Evolutionary conservation across 495 filamentous ascomycete species (phyloP), one percentile per base, ranked within the genome.

Genomic region (Podospora didyma): DNA sequence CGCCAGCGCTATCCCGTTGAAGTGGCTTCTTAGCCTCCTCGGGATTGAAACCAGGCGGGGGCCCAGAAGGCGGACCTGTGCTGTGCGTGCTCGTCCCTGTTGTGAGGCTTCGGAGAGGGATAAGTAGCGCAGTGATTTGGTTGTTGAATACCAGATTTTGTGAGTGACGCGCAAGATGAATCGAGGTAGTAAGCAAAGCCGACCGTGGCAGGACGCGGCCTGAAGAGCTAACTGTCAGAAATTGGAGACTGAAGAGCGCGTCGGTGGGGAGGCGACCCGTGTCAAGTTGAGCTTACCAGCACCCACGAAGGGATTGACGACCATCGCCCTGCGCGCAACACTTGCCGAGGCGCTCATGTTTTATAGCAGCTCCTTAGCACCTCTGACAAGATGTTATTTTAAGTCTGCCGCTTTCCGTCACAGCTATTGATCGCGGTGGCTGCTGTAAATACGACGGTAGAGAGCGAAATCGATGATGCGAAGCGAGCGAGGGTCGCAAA

Each of bases 41-140:
- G 16, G 90, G 76, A 68, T 96, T 92, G 80, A 97, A 99, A 9
- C 94, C 95, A 10, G 94, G 94, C 47, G 94, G 93, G 34, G 94
- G 94, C 17, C 84, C 86, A 45, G 74, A 75, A 21, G 79, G 69
- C 17, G 73, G 75, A 35, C 80, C 76, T 52, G 62, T 58, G 37
- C 69, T 62, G 58, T 75, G 72, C 49, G 81, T 76, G 28, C 79
- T 75, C 24, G 82, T 83, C 17, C 83, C 82, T 39, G 94, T 97
- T 19, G 83, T 79, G 66, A 88, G 82, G 61, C 71, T 76, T 58
- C 86, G 81, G 63, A 74, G 69, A 34, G 86, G 85, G 26, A 90
- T 81, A 56, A 88, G 75, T 51, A 89, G 82, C 10, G 84, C 87
- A 46, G 85, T 75, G 9, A 84, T 84, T 20, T 81, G 77, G 49